Base-by-base conservation (phyloP, 1,139 yeast genomes). In the Suhomyces bokatorum region DNA sequence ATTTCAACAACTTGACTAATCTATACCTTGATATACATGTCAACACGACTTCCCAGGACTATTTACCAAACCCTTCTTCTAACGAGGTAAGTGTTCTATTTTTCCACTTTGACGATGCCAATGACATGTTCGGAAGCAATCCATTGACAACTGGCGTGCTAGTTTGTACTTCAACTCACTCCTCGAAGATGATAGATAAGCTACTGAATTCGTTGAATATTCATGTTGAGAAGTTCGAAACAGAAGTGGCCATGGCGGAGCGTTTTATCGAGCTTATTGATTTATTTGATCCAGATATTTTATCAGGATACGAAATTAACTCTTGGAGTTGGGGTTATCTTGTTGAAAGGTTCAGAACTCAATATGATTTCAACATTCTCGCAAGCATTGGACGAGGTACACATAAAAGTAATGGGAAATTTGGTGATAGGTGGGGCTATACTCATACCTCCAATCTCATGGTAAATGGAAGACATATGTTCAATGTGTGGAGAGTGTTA, bases 311-410 rank as follows among this genome's bases (percentile, higher is more conserved):
- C 60, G 99, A 93, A 57, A 76, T 89, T 9, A 87, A 89, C 55
- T 69, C 84, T 1, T 57, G 78, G 1, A 88, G 97, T 0, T 91
- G 98, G 97, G 98, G 99, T 0, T 93, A 87, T 56, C 46, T 91
- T 0, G 73, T 87, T 32, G 95, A 87, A 47, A 64, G 99, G 34
- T 78, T 81, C 46, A 60, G 70, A 24, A 54, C 51, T 0, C 64
- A 62, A 1, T 73, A 72, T 54, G 79, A 78, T 3, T 64, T 75
- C 17, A 85, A 87, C 54, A 56, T 89, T n/a, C 64, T 72, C 52
- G 67, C 58, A 12, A 60, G 56, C 45, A 54, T 60, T 6, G 68
- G 78, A 43, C 62, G 93, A 40, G 83, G 81, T 1, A 63, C 58
- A 1, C 56, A 51, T 33, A 75, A 76, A 38, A 69, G 75, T 39